Base-by-base conservation (phyloP, 108 stramenopile genomes). In the Chaetoceros muelleri region DNA sequence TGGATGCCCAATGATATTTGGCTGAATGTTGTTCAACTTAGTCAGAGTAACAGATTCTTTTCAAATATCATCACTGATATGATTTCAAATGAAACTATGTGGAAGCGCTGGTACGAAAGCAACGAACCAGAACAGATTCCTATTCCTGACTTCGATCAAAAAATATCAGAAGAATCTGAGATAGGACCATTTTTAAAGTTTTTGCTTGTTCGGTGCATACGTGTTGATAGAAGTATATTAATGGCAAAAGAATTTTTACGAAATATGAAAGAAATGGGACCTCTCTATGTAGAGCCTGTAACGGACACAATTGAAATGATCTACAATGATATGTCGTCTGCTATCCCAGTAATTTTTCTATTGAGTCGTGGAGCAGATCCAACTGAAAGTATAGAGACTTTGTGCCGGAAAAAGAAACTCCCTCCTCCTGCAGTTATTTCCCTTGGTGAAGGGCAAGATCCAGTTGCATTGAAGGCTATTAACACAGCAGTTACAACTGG, bases 381-480 rank as follows among this genome's bases (percentile, higher is more conserved):
- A 30, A 95, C 94, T n/a, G 94, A 95, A 54, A 62, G 80, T 20
- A 93, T 95, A 49, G 85, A 93, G 60, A 71, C 67, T 22, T 62
- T 95, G 28, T 84, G 85, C 46, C 60, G 87, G n/a, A 85, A 85
- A 61, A 86, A 82, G 78, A 95, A 95, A 72, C 73, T 87, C 3
- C 74, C 85, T 3, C 60, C 87, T 20, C 86, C 85, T 24, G 81
- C 86, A 0, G 85, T 93, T 26, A 91, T 91, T 52, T 90, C 87
- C 7, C 52, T 95, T 30, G 94, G 94, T 48, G 90, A 95, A 67
- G 94, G 94, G 16, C 94, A 95, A 64, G 94, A 95, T 67, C 91
- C 84, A 2, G 94, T 95, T 46, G 94, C 91, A 3, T 68, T 87
- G 52, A 81, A 84, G 30, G 94, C 89, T 30, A 83, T 95, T 66